phyloP scores from a whole-genome alignment of 129 eudicot species.

The Glebionis coronaria region DNA sequence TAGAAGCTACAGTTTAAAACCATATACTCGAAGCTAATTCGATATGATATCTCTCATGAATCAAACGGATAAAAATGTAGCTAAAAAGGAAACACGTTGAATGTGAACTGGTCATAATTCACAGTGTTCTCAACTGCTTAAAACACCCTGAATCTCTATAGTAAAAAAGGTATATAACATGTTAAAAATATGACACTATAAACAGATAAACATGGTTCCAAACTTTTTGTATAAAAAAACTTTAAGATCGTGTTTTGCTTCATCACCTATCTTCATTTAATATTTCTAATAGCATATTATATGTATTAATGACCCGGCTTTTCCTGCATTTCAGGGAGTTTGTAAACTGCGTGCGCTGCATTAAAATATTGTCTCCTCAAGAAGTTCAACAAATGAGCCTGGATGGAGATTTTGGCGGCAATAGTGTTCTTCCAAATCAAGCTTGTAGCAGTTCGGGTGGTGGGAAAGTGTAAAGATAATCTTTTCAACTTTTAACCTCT shows the following conservation, averaged over 20 bases:
- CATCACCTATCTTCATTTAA: neutral
- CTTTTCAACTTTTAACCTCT: slow-evolving; percentile 18
- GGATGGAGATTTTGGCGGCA: slow-evolving; percentile 90
- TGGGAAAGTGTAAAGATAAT: slow-evolving; percentile 52
- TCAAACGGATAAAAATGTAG: too few species aligned
- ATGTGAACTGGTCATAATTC: too few species aligned
- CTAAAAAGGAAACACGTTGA: too few species aligned
- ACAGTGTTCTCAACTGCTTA: neutral
- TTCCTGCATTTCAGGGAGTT: slow-evolving; percentile 61
- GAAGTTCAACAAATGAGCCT: slow-evolving; percentile 96
- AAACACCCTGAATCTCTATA: too few species aligned
- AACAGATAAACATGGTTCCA: neutral
- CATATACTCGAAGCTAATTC: too few species aligned
- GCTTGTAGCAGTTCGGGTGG: slow-evolving; percentile 93
- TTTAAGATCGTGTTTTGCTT: neutral
- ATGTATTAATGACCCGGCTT: neutral
- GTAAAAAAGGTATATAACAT: too few species aligned
- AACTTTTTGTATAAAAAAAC: neutral
- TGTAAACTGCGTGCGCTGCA: slow-evolving; percentile 80
- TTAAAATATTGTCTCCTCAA: slow-evolving; percentile 88
- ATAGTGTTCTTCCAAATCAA: slow-evolving; percentile 61
- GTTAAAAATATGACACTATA: too few species aligned
- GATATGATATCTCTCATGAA: neutral
- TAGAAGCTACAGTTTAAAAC: too few species aligned
- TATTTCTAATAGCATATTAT: neutral